Percentiles rank a stretch among this genome's conserved stretches.
Conservation (phyloP, 306 rosid species). For the Gastrolobium villosum region DNA sequence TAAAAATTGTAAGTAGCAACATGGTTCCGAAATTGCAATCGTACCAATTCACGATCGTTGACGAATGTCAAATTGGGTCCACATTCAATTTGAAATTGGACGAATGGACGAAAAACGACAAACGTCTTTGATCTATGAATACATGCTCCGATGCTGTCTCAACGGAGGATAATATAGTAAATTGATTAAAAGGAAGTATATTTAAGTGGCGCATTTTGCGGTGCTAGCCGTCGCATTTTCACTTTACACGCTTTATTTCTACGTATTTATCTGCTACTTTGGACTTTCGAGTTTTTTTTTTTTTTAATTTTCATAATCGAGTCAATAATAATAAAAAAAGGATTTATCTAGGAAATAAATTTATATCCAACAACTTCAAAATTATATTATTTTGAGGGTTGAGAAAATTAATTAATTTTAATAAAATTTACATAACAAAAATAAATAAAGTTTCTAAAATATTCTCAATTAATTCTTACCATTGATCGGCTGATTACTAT, state of each 20-base stretch:
- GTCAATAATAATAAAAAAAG: neutral
- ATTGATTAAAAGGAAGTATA: neutral
- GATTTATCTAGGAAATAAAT: too few species aligned
- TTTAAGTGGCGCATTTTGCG: slow-evolving; percentile 37
- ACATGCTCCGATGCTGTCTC: neutral
- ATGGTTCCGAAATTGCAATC: neutral
- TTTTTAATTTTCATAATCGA: neutral
- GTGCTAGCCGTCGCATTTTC: slow-evolving; percentile 24
- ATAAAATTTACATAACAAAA: too few species aligned
- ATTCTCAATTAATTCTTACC: too few species aligned
- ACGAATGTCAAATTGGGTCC: slow-evolving; percentile 24
- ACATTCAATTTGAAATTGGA: neutral
- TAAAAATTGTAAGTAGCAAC: neutral
- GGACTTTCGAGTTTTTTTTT: neutral
- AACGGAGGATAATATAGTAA: neutral
- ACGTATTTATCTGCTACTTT: slow-evolving; percentile 7
- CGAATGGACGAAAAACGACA: slow-evolving; percentile 30
- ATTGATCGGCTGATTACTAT: too few species aligned
- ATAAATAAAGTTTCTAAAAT: too few species aligned
- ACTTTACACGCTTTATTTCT: slow-evolving; percentile 14
- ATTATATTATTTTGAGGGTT: too few species aligned
- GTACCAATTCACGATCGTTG: neutral
- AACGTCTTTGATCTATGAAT: neutral
- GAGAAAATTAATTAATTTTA: too few species aligned
- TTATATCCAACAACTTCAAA: too few species aligned